Base-by-base conservation (phyloP, 2,329 filamentous ascomycete species). In the Elsinoe arachidis region DNA sequence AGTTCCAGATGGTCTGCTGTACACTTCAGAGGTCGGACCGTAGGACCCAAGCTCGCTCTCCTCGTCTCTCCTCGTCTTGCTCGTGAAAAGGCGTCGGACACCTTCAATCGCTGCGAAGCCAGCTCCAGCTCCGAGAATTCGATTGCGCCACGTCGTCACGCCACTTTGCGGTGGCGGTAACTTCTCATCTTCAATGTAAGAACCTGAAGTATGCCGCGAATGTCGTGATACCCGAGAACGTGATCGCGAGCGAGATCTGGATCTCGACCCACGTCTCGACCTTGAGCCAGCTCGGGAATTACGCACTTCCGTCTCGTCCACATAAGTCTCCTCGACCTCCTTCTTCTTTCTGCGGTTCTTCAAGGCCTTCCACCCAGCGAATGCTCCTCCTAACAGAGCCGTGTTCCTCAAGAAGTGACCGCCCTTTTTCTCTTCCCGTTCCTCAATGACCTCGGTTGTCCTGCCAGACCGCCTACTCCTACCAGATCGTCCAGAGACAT, bases 331-430 rank as follows among this genome's bases (percentile, higher is more conserved):
- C 63, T 61, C 64, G 67, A 23, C 70, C 7, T 55, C 44, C 54
- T 54, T 55, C 15, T 54, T 56, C 23, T 52, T 53, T 10, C 51
- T 58, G 21, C 56, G 56, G 37, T 43, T 47, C 26, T 56, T 68
- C 56, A 84, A 64, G 3, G 79, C 76, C 56, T 79, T 80, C 51
- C 83, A 63, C 9, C 79, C 81, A 34, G 77, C 79, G 9, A 80
- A 80, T 19, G 78, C 76, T 58, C 78, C 78, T 23, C 80, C 78
- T 5, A 61, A 35, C n/a, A 62, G 35, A 5, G 55, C 61, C 5
- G 60, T 60, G 21, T 62, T 60, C 38, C 61, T 58, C 38, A 62
- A 26, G 14, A 51, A 55, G 35, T 62, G 60, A 14, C 54, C 38
- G 15, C 59, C 37, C 11, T 56, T 47, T 30, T 55, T 59, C 46